Evolutionary conservation across 148 eudicot species (phyloP).

Genomic region (Polygonum aviculare): DNA sequence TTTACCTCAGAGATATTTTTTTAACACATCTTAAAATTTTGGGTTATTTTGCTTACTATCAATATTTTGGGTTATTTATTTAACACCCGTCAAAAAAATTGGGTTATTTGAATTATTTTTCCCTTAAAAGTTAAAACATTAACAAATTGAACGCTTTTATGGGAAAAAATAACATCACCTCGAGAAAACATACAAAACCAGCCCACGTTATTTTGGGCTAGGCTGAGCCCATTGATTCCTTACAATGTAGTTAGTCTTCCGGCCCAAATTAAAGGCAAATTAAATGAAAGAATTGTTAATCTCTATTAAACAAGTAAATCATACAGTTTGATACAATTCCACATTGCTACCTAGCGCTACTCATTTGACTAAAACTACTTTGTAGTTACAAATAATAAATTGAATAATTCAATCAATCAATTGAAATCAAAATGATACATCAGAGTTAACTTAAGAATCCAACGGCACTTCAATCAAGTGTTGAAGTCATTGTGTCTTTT

Average conservation of each 20-base stretch:
- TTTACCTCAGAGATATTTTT: too few species aligned
- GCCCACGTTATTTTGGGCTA: not conserved
- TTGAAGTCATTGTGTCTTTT: conserved; percentile 2
- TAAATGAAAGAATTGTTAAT: not conserved
- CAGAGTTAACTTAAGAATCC: not conserved
- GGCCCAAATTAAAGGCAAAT: not conserved
- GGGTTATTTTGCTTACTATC: too few species aligned
- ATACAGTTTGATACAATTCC: not conserved
- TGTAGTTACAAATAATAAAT: not conserved
- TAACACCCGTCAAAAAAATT: too few species aligned
- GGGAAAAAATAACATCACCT: too few species aligned
- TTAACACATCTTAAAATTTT: too few species aligned
- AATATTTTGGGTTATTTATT: too few species aligned
- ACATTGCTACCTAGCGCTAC: not conserved
- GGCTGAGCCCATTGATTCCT: not conserved
- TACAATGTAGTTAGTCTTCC: not conserved
- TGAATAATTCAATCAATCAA: conserved; percentile 1
- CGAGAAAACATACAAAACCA: not conserved
- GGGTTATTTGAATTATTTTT: too few species aligned
- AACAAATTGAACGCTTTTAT: too few species aligned
- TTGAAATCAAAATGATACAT: not conserved
- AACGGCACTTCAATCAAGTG: not conserved
- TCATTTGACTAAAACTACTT: not conserved
- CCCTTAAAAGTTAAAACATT: too few species aligned
- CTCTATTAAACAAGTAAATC: not conserved